These are phyloP conservation scores for Aspergillus quadrilineatus DNA, from an alignment of 2,329 filamentous ascomycete genomes.

Conservation along the genomic window DNA sequence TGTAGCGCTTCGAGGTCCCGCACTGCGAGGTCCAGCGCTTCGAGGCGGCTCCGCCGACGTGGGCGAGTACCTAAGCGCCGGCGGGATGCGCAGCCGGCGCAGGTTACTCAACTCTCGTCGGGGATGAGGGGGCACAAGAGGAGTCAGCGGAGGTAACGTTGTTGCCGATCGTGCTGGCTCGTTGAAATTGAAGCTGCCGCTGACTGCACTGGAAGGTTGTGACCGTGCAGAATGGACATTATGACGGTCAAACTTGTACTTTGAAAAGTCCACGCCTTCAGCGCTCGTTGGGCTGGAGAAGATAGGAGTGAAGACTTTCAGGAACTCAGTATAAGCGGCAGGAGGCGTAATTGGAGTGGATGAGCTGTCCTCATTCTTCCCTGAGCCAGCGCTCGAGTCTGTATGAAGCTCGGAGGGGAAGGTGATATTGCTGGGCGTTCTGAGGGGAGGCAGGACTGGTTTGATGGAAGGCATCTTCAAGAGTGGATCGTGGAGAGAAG, in stretches of 20 bases:
- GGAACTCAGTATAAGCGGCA: slow-evolving; percentile 85
- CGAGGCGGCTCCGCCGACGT: slow-evolving; percentile 65
- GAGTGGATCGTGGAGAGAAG: background rate
- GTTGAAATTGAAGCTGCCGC: slow-evolving; percentile 49
- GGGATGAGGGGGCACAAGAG: slow-evolving; percentile 60
- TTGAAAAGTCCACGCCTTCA: slow-evolving; percentile 52
- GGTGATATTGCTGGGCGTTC: slow-evolving; percentile 45
- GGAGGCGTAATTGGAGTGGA: slow-evolving; percentile 91
- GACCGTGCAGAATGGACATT: slow-evolving; percentile 38
- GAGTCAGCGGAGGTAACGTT: slow-evolving; percentile 60
- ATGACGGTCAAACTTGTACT: slow-evolving; percentile 33
- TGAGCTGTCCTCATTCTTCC: slow-evolving; percentile 57
- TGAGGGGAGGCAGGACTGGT: slow-evolving; percentile 42
- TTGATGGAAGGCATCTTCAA: slow-evolving; percentile 33
- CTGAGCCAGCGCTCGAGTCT: slow-evolving; percentile 54
- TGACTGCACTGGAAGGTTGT: slow-evolving; percentile 41
- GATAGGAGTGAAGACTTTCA: slow-evolving; percentile 73
- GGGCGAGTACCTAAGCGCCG: slow-evolving; percentile 68
- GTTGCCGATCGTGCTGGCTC: slow-evolving; percentile 57
- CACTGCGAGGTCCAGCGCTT: slow-evolving; percentile 50
- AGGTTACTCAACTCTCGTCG: slow-evolving; percentile 55
- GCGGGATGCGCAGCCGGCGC: slow-evolving; percentile 71
- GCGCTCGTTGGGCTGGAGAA: slow-evolving; percentile 63
- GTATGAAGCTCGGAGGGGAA: slow-evolving; percentile 59
- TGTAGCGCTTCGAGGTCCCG: slow-evolving; percentile 57